Conservation (phyloP, 345 rosid genomes). For the rapeseed (Brassica napus) region DNA sequence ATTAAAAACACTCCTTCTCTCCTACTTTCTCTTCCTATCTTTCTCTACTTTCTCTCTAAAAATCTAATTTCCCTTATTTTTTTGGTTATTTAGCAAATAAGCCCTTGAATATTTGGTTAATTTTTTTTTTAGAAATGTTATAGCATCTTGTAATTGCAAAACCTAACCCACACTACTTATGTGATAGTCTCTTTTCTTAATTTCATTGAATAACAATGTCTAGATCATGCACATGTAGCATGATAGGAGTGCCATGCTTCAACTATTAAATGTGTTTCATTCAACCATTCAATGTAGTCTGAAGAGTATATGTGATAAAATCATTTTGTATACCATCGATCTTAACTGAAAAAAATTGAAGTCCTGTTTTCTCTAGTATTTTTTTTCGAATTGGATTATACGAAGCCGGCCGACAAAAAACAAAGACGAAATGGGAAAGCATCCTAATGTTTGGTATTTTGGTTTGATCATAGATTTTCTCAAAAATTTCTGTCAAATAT, state of each 20-base stretch:
- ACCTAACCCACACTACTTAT: not conserved
- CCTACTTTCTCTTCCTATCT: too few species aligned
- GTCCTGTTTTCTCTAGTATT: not conserved
- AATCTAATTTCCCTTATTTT: too few species aligned
- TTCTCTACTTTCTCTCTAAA: too few species aligned
- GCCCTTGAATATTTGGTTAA: too few species aligned
- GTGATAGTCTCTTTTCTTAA: not conserved
- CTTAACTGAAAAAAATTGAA: not conserved
- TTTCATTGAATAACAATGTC: not conserved
- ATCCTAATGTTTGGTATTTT: slow-evolving; percentile 3
- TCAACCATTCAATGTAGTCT: not conserved
- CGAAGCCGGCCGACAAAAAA: not conserved
- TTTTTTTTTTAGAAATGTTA: not conserved
- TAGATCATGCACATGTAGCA: not conserved
- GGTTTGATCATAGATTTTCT: not conserved
- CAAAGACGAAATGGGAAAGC: not conserved
- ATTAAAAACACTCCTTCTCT: too few species aligned
- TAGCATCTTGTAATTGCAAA: not conserved
- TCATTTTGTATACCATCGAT: not conserved
- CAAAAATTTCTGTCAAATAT: not conserved
- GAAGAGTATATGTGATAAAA: not conserved
- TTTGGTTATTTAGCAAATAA: too few species aligned
- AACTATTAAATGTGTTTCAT: not conserved
- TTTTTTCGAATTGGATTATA: not conserved
- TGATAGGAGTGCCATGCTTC: not conserved